Evolutionary conservation across 305 asterid species (phyloP).

Genomic region (Solanum hybrid): DNA sequence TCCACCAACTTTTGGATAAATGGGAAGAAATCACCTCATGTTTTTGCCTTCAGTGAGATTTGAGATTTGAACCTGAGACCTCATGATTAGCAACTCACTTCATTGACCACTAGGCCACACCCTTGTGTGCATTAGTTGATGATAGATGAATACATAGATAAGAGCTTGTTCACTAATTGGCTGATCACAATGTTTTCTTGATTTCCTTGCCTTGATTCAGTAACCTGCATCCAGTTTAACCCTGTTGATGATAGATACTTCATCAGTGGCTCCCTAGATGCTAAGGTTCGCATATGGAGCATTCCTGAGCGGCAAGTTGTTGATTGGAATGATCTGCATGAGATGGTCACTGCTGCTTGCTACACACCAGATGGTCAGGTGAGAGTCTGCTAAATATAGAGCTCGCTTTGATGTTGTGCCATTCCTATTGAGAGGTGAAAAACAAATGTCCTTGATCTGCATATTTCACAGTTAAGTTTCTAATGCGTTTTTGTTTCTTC

Average conservation of each 20-base stretch:
- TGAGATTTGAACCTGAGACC: neutral
- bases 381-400: constrained; percentile 14
- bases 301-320: constrained; percentile 21
- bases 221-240: constrained; percentile 24
- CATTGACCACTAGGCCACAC: neutral
- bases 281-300: constrained; percentile 24
- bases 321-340: constrained; percentile 96
- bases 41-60: neutral
- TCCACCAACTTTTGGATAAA: neutral
- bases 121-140: neutral
- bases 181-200: constrained; percentile 11
- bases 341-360: constrained; percentile 99
- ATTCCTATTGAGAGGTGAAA: neutral
- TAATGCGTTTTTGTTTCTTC: constrained; percentile 8
- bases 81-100: neutral
- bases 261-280: constrained; percentile 23
- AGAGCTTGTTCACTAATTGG: neutral
- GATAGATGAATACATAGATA: neutral
- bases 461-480: constrained; percentile 7
- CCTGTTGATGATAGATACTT: constrained; percentile 24
- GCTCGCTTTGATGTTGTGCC: neutral
- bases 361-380: constrained; percentile 99
- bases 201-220: constrained; percentile 14
- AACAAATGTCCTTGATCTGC: neutral
- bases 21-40: neutral